phyloP scores from a whole-genome alignment of 257 asterid species.

The Coffea canephora region DNA sequence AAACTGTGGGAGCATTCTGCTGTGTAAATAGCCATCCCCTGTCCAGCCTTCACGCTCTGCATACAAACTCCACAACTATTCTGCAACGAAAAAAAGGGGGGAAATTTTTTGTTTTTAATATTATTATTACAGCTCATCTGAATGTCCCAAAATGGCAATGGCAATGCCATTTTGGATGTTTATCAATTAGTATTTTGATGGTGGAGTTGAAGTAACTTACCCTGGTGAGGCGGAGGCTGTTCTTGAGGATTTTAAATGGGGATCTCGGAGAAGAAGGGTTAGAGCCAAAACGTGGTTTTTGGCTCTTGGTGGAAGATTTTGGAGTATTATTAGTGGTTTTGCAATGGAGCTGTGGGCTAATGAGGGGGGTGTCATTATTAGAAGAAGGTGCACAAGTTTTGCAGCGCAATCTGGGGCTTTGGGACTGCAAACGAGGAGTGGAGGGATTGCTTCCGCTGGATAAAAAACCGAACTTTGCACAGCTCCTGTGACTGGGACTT shows the following conservation, averaged over 20 bases:
- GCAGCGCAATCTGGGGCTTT: slow-evolving; percentile 36
- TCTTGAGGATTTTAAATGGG: slow-evolving; percentile 82
- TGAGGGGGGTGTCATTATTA: slow-evolving; percentile 1
- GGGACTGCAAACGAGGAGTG: slow-evolving; percentile 51
- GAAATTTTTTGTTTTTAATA: background rate
- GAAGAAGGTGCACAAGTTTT: slow-evolving; percentile 28
- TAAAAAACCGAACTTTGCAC: slow-evolving; percentile 36
- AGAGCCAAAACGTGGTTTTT: slow-evolving; percentile 35
- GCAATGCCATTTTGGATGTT: background rate
- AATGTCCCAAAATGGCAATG: no score
- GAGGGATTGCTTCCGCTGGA: slow-evolving; percentile 48
- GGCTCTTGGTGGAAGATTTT: slow-evolving; percentile 33
- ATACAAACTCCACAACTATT: slow-evolving; percentile 76
- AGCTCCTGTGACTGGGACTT: slow-evolving; percentile 26
- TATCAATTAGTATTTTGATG: background rate
- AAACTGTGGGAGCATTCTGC: slow-evolving; percentile 89
- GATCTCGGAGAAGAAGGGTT: slow-evolving; percentile 93
- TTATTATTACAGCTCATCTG: no score
- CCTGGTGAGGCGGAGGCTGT: slow-evolving; percentile 69
- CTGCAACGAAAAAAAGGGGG: slow-evolving; percentile 38
- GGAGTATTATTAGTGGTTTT: slow-evolving; percentile 40
- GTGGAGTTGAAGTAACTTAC: slow-evolving; percentile 36
- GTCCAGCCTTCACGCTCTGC: slow-evolving; percentile 72
- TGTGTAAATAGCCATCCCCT: slow-evolving; percentile 81
- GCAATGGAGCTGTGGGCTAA: slow-evolving; percentile 52